Conservation (phyloP, 2,329 filamentous ascomycete species). For the Tolypocladium amazonense region DNA sequence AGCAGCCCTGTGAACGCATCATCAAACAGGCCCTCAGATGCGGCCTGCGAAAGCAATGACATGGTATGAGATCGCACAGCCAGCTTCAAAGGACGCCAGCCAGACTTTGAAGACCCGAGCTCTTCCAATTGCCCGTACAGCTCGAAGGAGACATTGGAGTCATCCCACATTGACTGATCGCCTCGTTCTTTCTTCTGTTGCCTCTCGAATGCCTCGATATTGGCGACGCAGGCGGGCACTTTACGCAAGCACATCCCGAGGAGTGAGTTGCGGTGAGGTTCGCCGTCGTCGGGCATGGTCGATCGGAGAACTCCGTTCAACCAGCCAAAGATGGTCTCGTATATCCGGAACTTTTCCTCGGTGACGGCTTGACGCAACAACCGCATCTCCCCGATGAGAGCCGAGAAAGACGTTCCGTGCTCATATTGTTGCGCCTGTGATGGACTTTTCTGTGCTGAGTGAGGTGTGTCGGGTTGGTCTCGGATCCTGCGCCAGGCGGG, state of each 20-base stretch:
- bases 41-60: slow-evolving; percentile 15
- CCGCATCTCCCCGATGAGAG: slow-evolving; percentile 11
- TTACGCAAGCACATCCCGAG: slow-evolving; percentile 25
- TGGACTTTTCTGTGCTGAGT: not conserved
- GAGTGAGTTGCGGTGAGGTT: slow-evolving; percentile 19
- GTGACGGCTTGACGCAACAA: slow-evolving; percentile 11
- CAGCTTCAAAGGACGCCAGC: slow-evolving; percentile 23
- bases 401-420: slow-evolving; percentile 1
- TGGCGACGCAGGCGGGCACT: slow-evolving; percentile 16
- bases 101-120: slow-evolving; percentile 14
- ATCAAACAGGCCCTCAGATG: slow-evolving; percentile 19
- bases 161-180: slow-evolving; percentile 14
- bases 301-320: slow-evolving; percentile 16
- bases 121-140: slow-evolving; percentile 24
- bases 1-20: slow-evolving; percentile 15
- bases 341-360: slow-evolving; percentile 16
- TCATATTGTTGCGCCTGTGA: not conserved
- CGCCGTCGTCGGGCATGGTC: slow-evolving; percentile 10
- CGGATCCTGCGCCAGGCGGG: slow-evolving; percentile 17
- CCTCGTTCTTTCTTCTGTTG: slow-evolving; percentile 11
- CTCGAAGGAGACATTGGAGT: slow-evolving; percentile 15
- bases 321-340: slow-evolving; percentile 22
- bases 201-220: slow-evolving; percentile 23
- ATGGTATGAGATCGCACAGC: slow-evolving; percentile 21
- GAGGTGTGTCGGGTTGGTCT: slow-evolving; percentile 6